These are phyloP conservation scores for Microbotryomycetes sp. DNA, from an alignment of 1,284 basidiomycete genomes.

Conservation along the genomic window DNA sequence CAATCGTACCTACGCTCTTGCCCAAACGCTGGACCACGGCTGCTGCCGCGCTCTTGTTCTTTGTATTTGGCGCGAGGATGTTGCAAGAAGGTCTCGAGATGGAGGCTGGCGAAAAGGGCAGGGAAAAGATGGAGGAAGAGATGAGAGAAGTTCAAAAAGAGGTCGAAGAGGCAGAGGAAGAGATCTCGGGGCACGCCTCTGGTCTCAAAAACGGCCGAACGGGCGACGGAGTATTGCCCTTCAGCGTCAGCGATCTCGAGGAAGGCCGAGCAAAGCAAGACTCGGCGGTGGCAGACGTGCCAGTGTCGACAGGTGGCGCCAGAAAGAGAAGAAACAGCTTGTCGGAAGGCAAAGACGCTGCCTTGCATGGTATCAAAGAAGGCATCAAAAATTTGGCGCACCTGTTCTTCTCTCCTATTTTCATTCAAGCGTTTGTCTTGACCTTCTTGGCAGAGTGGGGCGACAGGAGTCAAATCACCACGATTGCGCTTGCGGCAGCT, in stretches of 20 bases:
- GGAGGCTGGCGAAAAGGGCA: constrained; percentile 56
- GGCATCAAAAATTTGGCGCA: constrained; percentile 74
- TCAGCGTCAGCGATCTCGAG: constrained; percentile 24
- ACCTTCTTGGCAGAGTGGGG: constrained; percentile 99
- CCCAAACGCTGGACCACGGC: constrained; percentile 71
- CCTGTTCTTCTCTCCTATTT: constrained; percentile 80
- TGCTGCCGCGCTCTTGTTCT: constrained; percentile 69
- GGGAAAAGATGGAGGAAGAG: constrained; percentile 69
- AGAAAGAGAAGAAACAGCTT: constrained; percentile 4
- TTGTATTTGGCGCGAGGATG: constrained; percentile 83
- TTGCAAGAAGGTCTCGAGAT: constrained; percentile 69
- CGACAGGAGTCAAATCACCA: constrained; percentile 93
- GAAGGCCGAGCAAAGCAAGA: constrained; percentile 12
- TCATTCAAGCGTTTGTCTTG: constrained; percentile 88
- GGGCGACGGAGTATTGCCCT: constrained; percentile 2
- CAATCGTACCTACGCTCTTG: constrained; percentile 71
- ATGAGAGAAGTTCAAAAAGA: constrained; percentile 58
- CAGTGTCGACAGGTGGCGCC: constrained; percentile 7
- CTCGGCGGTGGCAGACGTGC: neutral
- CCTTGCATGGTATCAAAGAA: constrained; percentile 46
- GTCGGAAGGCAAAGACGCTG: constrained; percentile 11
- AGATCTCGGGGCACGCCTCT: constrained; percentile 48
- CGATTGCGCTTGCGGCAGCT: constrained; percentile 90
- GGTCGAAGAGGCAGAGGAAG: constrained; percentile 72
- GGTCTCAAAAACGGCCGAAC: neutral